Conservation (phyloP, 805 yeast species). For the Kodamaea leandrae region DNA sequence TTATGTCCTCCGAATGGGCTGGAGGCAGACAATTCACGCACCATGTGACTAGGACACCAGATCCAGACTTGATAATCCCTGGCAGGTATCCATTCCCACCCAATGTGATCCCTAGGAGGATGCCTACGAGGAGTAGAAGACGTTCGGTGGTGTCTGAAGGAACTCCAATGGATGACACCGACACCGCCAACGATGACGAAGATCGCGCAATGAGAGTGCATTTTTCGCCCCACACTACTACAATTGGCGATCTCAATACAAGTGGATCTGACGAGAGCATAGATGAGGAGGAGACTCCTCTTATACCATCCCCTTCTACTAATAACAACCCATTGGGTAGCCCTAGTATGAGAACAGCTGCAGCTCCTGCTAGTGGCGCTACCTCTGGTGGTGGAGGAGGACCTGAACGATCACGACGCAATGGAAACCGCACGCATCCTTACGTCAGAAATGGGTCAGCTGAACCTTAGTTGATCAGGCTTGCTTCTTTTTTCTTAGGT, state of each 20-base stretch:
- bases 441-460: conserved; percentile 9
- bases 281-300: conserved; percentile 6
- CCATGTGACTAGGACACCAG: conserved; percentile 8
- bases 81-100: conserved; percentile 26
- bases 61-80: conserved; percentile 31
- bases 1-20: conserved; percentile 35
- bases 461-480: not conserved
- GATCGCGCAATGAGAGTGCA: conserved; percentile 8
- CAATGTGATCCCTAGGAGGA: conserved; percentile 3
- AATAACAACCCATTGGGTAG: conserved; percentile 8
- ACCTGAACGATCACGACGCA: conserved; percentile 11
- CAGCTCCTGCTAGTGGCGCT: conserved; percentile 3
- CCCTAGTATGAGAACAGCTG: conserved; percentile 4
- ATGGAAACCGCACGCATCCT: conserved; percentile 11
- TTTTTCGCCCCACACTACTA: conserved; percentile 13
- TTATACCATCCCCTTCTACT: conserved; percentile 8
- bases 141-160: conserved; percentile 7
- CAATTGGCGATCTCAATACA: conserved; percentile 11
- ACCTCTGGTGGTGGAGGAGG: conserved; percentile 9
- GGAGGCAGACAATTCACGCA: conserved; percentile 9
- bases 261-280: conserved; percentile 8
- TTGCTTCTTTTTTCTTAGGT: not conserved
- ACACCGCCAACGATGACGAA: conserved; percentile 2
- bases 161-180: conserved; percentile 3
- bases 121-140: conserved; percentile 7